A percentile compares a stretch with the other conserved stretches of the same genome.
These are phyloP conservation scores for Zymoseptoria pseudotritici DNA, from an alignment of 2,329 filamentous ascomycete species.

Conservation along the genomic window DNA sequence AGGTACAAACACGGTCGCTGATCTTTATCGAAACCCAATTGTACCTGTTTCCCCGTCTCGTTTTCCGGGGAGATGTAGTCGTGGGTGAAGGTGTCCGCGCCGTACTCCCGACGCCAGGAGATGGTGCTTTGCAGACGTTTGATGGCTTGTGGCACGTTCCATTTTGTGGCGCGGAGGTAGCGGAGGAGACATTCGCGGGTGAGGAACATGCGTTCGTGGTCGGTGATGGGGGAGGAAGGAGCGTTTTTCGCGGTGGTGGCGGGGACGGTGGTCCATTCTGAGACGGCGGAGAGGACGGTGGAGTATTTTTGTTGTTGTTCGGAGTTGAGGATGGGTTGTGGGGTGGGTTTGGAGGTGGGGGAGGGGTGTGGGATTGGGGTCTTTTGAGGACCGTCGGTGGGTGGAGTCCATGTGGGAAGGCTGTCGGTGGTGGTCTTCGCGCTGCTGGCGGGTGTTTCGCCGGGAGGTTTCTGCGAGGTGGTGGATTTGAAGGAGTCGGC, in stretches of 20 bases:
- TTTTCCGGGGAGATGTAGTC: constrained; percentile 92
- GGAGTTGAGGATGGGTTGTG: constrained; percentile 55
- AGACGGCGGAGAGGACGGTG: constrained; percentile 62
- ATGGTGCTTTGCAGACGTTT: constrained; percentile 75
- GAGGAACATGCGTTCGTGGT: constrained; percentile 80
- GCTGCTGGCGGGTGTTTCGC: constrained; percentile 19
- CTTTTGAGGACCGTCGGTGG: constrained; percentile 25
- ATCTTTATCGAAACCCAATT: constrained; percentile 79
- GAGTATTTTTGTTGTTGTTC: constrained; percentile 81
- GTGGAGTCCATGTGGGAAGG: constrained; percentile 19
- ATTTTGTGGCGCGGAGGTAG: constrained; percentile 90
- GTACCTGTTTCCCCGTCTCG: constrained; percentile 90
- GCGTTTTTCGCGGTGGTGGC: constrained; percentile 54
- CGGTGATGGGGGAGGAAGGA: constrained; percentile 58
- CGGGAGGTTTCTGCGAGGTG: constrained; percentile 15
- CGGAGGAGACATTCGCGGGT: constrained; percentile 86
- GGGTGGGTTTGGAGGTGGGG: constrained; percentile 48
- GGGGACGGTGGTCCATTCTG: constrained; percentile 63
- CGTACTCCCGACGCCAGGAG: constrained; percentile 85
- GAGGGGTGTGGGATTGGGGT: constrained; percentile 27
- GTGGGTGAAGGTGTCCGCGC: constrained; percentile 66
- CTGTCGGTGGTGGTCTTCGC: constrained; percentile 17
- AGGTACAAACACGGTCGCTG: constrained; percentile 87
- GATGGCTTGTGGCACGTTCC: constrained; percentile 67
- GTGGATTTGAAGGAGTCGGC: constrained; percentile 21